Percentiles rank a stretch among this genome's conserved stretches.
These are phyloP conservation scores for Yamadazyma triangularis DNA, from an alignment of 1,139 yeast species.

Conservation along the genomic window DNA sequence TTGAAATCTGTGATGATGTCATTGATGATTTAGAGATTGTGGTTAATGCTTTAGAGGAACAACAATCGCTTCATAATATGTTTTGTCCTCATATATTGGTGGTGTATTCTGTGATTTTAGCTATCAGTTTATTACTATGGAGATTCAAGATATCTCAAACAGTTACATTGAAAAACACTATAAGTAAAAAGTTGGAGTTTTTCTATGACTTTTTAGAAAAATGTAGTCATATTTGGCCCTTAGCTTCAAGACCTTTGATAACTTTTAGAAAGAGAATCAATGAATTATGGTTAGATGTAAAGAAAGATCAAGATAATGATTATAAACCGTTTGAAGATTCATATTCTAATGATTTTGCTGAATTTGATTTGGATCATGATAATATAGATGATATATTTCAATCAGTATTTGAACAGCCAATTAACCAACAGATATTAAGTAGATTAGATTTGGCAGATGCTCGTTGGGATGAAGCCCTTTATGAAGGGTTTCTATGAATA, in stretches of 20 bases:
- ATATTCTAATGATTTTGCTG: too few species aligned
- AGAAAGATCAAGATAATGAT: too few species aligned
- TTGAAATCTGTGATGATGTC: slow-evolving; percentile 10
- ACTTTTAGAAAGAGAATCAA: slow-evolving; percentile 6
- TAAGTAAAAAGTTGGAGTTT: slow-evolving; percentile 3
- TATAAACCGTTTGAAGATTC: too few species aligned
- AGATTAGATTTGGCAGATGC: slow-evolving; percentile 3
- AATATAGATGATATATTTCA: slow-evolving; percentile 3
- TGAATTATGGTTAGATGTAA: slow-evolving; percentile 3
- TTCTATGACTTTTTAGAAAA: slow-evolving; percentile 7
- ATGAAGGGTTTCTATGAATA: too few species aligned
- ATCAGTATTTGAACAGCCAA: slow-evolving; percentile 1
- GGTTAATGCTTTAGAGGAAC: slow-evolving; percentile 5
- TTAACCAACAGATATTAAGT: slow-evolving; percentile 1
- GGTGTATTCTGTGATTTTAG: slow-evolving; percentile 9
- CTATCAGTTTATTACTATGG: slow-evolving; percentile 10
- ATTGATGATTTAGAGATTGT: slow-evolving; percentile 10
- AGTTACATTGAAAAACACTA: slow-evolving; percentile 1
- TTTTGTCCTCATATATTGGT: slow-evolving; percentile 9
- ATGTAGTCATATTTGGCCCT: slow-evolving; percentile 7
- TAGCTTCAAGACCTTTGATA: slow-evolving; percentile 6
- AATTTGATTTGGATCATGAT: too few species aligned
- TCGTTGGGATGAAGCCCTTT: slow-evolving; percentile 2
- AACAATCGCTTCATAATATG: slow-evolving; percentile 3
- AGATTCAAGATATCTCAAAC: slow-evolving; percentile 6